A percentile compares a stretch with the other conserved stretches of the same genome.
These are phyloP conservation scores for Nothophaeocryptopus gaeumannii DNA, from an alignment of 2,329 filamentous ascomycete genomes.

Conservation along the genomic window DNA sequence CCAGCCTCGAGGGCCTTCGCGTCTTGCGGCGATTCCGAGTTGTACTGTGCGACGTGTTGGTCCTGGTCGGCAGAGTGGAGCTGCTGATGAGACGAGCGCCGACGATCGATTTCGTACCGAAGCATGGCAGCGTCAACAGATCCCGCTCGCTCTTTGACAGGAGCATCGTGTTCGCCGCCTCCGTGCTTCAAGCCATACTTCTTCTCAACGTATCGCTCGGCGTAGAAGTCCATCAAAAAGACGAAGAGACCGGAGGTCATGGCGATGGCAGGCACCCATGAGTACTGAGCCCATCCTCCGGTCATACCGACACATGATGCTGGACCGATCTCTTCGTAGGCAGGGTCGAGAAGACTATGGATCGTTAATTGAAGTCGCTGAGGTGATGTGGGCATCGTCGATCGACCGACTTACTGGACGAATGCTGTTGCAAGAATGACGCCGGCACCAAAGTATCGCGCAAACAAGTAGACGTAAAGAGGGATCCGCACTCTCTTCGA, in stretches of 20 bases:
- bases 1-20: conserved; percentile 14
- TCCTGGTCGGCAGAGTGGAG: conserved; percentile 45
- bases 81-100: conserved; percentile 36
- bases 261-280: conserved; percentile 54
- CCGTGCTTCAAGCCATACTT: conserved; percentile 44
- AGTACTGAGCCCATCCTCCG: conserved; percentile 51
- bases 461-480: conserved; percentile 46
- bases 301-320: conserved; percentile 55
- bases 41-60: background rate
- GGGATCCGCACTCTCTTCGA: conserved; percentile 40
- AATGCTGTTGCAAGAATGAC: conserved; percentile 50
- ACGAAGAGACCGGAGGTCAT: conserved; percentile 49
- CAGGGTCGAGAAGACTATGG: conserved; percentile 38
- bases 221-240: conserved; percentile 52
- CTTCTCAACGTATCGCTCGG: conserved; percentile 51
- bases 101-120: conserved; percentile 18
- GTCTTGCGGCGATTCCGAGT: conserved; percentile 1
- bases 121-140: conserved; percentile 28
- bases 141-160: conserved; percentile 9
- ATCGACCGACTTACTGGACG: conserved; percentile 38
- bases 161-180: conserved; percentile 16
- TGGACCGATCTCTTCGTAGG: conserved; percentile 33
- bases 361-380: background rate
- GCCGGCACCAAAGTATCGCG: conserved; percentile 48
- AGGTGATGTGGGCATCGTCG: background rate